Evolutionary conservation across 1,284 basidiomycete genomes (phyloP), one percentile per base, ranked within the genome.

Genomic region (Coniferiporia sulphurascens): DNA sequence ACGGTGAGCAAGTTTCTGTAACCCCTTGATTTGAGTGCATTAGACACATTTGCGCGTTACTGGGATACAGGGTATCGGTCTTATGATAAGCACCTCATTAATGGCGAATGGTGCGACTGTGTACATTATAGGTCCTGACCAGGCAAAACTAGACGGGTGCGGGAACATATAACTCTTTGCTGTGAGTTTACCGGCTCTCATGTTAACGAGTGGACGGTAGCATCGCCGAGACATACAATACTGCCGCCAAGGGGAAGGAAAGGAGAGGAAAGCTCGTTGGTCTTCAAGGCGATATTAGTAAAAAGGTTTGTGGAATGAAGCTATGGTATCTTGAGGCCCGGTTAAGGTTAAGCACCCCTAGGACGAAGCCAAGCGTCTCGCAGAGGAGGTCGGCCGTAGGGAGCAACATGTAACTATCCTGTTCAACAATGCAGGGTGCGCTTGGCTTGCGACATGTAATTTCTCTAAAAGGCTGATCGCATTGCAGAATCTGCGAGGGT

Each of bases 31-130:
- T 21, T 43, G 17, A 17, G 3, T 10, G 9, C 13, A 27, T 27
- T 27, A 5, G 5, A 27, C 27, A 15, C 45, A 5, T 10, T 15
- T 1, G 5, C 7, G 27, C 35, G 35, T 27, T 21, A 51, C 8
- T 8, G n/a, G 35, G 32, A 17, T 46, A 13, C 44, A 81, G 79
- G 78, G 78, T 0, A 81, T 80, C 22, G 78, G 78, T 1, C 62
- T 79, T 32, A 80, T 81, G 75, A 78, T 79, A 34, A 73, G 70
- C 52, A 73, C 73, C 3, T 76, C 78, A 1, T 66, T 81, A 4
- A 65, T 79, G n/a, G 74, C 77, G 1, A 82, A 82, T 56, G 79
- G 79, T 5, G 79, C 79, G 0, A 77, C 71, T 0, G 78, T 81
- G 1, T 81, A 78, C 55, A 78, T 79, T 56, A 73, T 80, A 41